A percentile compares a stretch with the other conserved stretches of the same genome.
Evolutionary conservation across 2,329 filamentous ascomycete species (phyloP).

Genomic region (Trichophaea hybrida): DNA sequence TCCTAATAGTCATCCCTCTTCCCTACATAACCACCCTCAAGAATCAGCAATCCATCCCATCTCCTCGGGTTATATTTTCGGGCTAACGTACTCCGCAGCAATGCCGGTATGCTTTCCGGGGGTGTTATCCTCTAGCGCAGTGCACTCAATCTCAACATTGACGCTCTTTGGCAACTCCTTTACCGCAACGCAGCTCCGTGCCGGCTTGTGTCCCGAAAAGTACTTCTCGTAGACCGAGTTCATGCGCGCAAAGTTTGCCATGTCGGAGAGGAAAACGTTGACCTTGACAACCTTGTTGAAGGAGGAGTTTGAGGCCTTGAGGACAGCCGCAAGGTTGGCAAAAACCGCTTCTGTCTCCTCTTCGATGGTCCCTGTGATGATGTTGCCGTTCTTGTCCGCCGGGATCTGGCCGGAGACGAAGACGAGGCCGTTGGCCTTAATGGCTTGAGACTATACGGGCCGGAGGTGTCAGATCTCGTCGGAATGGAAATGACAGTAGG

Average conservation of each 20-base stretch:
- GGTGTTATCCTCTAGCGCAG: slow-evolving; percentile 16
- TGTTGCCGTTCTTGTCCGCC: slow-evolving; percentile 40
- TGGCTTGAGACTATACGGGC: slow-evolving; percentile 34
- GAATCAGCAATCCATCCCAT: background rate
- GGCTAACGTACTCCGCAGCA: background rate
- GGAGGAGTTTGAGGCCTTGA: slow-evolving; percentile 64
- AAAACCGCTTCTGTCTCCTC: slow-evolving; percentile 42
- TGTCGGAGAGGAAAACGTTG: slow-evolving; percentile 80
- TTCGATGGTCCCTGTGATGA: slow-evolving; percentile 43
- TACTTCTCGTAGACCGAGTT: slow-evolving; percentile 58
- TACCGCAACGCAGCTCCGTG: slow-evolving; percentile 79
- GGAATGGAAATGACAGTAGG: background rate
- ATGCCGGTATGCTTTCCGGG: background rate
- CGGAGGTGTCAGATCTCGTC: background rate
- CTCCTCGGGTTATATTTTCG: background rate
- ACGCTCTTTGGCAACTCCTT: slow-evolving; percentile 77
- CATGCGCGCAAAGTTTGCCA: slow-evolving; percentile 75
- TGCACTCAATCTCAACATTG: slow-evolving; percentile 65
- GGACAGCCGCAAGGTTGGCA: slow-evolving; percentile 67
- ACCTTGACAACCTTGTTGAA: slow-evolving; percentile 78
- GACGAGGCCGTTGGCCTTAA: slow-evolving; percentile 52
- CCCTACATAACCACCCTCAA: background rate
- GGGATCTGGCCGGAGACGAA: slow-evolving; percentile 68
- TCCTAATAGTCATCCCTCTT: too few species aligned
- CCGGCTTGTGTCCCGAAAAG: slow-evolving; percentile 42